Base-by-base conservation (phyloP, 257 asterid species). In the Sherardia arvensis region DNA sequence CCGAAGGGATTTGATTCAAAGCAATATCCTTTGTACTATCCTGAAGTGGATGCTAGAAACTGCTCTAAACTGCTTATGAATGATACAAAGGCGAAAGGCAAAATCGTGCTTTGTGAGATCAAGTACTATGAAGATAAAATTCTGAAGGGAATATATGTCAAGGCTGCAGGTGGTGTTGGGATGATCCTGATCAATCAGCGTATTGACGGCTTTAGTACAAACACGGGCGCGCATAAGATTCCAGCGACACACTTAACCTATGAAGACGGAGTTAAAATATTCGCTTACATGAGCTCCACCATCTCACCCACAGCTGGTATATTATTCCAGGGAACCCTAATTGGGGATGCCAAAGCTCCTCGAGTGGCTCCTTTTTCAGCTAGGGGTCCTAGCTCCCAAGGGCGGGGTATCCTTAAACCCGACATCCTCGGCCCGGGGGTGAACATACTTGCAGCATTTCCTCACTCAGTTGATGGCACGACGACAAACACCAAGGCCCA, bases 381-480 rank as follows among this genome's bases (percentile, higher is more conserved):
- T 7, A 43, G 71, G 23, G 71, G 71, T 0, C 71, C 71, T 0
- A 67, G 25, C 30, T 2, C 1, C 0, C 11, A 4, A 21, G 60
- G 71, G 5, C 59, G n/a, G 5, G 71, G 71, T 4, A 67, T 67
- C 2, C 3, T 67, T n/a, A 67, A 67, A 25, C 71, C 71, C 3
- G 71, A 67, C 21, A 67, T 67, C n/a, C 51, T 67, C 15, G 71
- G 71, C 29, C 71, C 71, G 5, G 71, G 71, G 4, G 66, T 67
- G 21, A 59, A 67, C 22, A 67, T 67, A 3, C 66, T 67, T 3
- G 71, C 71, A 4, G 71, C 71, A 0, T 67, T 32, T 32, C 51
- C 22, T 47, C 25, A 2, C 0, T 58, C 71, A 0, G 29, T 45
- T 3, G 66, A 67, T 2, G 47, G 40, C 29, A 27, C 21, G 9